Evolutionary conservation across 2,329 filamentous ascomycete species (phyloP).

Genomic region (Aspergillus terreus): DNA sequence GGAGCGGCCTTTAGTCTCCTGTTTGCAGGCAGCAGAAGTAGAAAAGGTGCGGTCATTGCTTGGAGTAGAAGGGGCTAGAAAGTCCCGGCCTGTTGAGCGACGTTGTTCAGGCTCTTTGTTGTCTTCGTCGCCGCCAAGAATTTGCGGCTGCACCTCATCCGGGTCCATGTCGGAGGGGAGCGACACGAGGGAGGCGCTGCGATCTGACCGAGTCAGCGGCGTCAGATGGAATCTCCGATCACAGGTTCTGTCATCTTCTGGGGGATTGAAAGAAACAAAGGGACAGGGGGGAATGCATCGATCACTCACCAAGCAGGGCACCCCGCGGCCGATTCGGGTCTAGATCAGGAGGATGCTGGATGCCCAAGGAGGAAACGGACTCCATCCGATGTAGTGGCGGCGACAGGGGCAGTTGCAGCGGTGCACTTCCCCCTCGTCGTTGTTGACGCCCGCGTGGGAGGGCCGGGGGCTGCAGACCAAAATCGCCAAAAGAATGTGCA

Average conservation of each 20-base stretch:
- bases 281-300: neutral
- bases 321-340: slow-evolving; percentile 9
- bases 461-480: too few relatives aligned
- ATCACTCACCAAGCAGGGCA: slow-evolving; percentile 14
- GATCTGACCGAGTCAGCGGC: slow-evolving; percentile 3
- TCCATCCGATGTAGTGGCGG: slow-evolving; percentile 6
- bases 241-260: too few relatives aligned
- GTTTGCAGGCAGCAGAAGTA: slow-evolving; percentile 1
- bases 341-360: slow-evolving; percentile 6
- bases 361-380: slow-evolving; percentile 27
- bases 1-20: slow-evolving; percentile 6
- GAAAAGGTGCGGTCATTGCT: slow-evolving; percentile 1
- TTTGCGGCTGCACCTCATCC: slow-evolving; percentile 6
- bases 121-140: slow-evolving; percentile 7
- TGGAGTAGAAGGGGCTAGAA: neutral
- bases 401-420: slow-evolving; percentile 2
- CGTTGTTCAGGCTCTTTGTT: slow-evolving; percentile 8
- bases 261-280: neutral
- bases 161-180: slow-evolving; percentile 7
- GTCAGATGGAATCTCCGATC: too few relatives aligned
- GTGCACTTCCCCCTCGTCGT: slow-evolving; percentile 2
- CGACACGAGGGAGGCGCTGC: slow-evolving; percentile 11
- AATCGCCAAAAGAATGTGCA: too few relatives aligned
- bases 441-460: neutral
- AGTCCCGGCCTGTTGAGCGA: neutral